A percentile compares a stretch with the other conserved stretches of the same genome.
These are phyloP conservation scores for Endocalyx cinctus DNA, from an alignment of 2,329 filamentous ascomycete genomes.

Conservation along the genomic window DNA sequence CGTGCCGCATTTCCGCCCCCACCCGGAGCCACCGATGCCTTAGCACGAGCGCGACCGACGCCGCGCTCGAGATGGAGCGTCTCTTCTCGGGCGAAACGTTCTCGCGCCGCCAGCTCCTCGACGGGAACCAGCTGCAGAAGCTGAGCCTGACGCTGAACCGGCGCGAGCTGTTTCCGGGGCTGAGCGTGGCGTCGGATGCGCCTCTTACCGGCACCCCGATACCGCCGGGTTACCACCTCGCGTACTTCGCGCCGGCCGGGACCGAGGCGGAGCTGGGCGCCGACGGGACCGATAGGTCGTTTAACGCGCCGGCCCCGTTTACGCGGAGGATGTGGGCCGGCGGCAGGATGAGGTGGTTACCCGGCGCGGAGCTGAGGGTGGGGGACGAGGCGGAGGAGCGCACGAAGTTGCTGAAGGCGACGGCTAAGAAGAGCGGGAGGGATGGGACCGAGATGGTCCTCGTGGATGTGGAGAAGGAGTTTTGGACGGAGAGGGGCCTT, in stretches of 20 bases:
- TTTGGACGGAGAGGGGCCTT: conserved; percentile 45
- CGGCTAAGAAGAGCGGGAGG: conserved; percentile 47
- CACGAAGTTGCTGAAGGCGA: conserved; percentile 50
- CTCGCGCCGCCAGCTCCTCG: conserved; percentile 41
- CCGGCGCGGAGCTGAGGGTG: conserved; percentile 35
- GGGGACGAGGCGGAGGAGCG: conserved; percentile 53
- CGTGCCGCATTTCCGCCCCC: too few species aligned
- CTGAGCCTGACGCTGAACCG: conserved; percentile 55
- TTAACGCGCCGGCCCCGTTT: conserved; percentile 56
- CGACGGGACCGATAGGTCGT: conserved; percentile 58
- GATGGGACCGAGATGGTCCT: conserved; percentile 59
- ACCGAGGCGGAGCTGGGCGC: conserved; percentile 49
- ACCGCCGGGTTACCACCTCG: conserved; percentile 57
- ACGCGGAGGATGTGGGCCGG: conserved; percentile 66
- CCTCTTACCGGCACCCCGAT: conserved; percentile 43
- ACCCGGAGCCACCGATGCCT: too few species aligned
- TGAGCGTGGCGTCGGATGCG: conserved; percentile 32
- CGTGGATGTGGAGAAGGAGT: conserved; percentile 59
- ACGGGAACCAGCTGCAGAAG: conserved; percentile 60
- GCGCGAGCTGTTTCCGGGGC: conserved; percentile 34
- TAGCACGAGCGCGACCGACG: background rate
- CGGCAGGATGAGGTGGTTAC: conserved; percentile 50
- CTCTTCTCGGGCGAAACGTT: background rate
- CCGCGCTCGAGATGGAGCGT: background rate
- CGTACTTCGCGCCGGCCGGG: conserved; percentile 57